Evolutionary conservation across 2,329 filamentous ascomycete species (phyloP).

Genomic region (Fusarium abutilonis): DNA sequence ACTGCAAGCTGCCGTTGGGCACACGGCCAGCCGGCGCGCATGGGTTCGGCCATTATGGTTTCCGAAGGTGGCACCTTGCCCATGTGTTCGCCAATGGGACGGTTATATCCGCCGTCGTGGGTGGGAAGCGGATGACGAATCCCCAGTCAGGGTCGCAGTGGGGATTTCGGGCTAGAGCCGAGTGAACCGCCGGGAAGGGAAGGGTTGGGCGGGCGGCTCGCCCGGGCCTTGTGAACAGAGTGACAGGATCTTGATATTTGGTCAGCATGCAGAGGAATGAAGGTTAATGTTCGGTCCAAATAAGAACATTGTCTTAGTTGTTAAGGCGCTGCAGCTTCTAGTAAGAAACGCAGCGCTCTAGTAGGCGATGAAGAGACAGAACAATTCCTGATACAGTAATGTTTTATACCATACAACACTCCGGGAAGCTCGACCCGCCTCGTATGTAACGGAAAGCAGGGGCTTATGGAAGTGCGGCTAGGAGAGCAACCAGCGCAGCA

Average conservation of each 20-base stretch:
- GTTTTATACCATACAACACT: constrained; percentile 26
- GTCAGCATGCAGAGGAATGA: constrained; percentile 33
- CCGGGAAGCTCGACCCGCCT: constrained; percentile 33
- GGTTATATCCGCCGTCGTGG: constrained; percentile 48
- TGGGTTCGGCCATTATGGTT: constrained; percentile 42
- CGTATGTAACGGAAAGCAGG: constrained; percentile 42
- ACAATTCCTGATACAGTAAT: constrained; percentile 8
- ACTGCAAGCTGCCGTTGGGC: constrained; percentile 45
- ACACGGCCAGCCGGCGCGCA: constrained; percentile 38
- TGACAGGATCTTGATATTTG: constrained; percentile 46
- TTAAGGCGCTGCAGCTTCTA: constrained; percentile 1
- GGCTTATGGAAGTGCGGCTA: constrained; percentile 25
- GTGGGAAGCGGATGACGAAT: constrained; percentile 49
- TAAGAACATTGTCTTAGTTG: constrained; percentile 1
- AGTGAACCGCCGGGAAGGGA: constrained; percentile 51
- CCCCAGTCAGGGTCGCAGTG: constrained; percentile 48
- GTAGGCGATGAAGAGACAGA: constrained; percentile 3
- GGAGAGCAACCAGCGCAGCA: constrained; percentile 25
- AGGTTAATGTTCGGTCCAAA: constrained; percentile 13
- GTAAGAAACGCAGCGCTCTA: constrained; percentile 7
- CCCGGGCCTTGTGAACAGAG: constrained; percentile 33
- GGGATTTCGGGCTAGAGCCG: constrained; percentile 53
- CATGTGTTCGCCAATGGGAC: constrained; percentile 50
- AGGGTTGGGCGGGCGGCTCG: constrained; percentile 39
- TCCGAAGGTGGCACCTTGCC: constrained; percentile 43